Evolutionary conservation across 176 grass and related monocot species (phyloP), one percentile per base, ranked within the genome.

Genomic region (Oryza rufipogon): DNA sequence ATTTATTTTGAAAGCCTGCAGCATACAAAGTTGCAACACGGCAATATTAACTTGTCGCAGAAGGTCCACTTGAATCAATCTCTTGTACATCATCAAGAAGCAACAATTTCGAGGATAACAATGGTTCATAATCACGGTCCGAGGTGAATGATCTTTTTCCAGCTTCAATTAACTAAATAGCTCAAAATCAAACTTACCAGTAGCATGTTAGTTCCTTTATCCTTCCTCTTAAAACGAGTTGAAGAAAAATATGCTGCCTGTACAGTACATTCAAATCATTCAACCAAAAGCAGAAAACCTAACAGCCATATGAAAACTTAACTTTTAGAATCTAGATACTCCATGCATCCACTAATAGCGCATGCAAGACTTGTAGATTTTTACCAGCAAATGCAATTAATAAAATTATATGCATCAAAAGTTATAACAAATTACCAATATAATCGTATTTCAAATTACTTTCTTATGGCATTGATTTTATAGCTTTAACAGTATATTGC

Each of bases 231-330:
- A 84, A 99, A 99, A 81, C 63, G 83, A 76, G 74, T 87, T 9
- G 89, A 91, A 78, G 91, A 89, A 68, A 99, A 99, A 92, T 96
- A 99, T 76, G 96, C 93, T 68, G 96, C 96, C 96, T 98, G 85
- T 80, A 73, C 17, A 86, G 11, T 70, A 33, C 47, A 76, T 79
- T 70, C 13, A 86, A 78, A 81, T 75, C 38, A 66, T 46, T 84
- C 17, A 87, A 54, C 17, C 23, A 20, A 84, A 81, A 83, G 68
- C 20, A 89, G 63, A 80, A 46, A 81, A 44, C 42, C n/a, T 58
- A 65, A 74, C 84, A 76, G 7, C 16, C 33, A 66, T 79, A 85
- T 8, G 67, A 65, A 84, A 23, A 48, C 7, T 74, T 70, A 32
- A 54, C 19, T 45, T 67, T 69, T 70, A 67, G 49, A 63, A 63